phyloP scores from a whole-genome alignment of 129 eudicot genomes.

The Pittosporum tobira region DNA sequence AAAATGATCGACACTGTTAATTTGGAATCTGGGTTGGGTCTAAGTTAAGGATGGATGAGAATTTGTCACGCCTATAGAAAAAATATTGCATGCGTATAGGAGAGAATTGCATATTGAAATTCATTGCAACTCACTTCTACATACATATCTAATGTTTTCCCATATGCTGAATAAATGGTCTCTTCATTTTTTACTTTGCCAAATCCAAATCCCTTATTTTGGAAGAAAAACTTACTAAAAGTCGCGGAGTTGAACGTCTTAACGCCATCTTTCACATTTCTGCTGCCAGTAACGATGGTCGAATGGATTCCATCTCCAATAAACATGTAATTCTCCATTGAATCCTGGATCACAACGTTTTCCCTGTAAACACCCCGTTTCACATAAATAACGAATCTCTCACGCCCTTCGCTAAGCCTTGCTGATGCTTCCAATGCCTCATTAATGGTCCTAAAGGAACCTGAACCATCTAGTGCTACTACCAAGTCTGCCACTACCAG shows the following conservation, averaged over 20 bases:
- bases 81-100: too few species aligned
- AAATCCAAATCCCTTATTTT: too few species aligned
- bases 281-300: constrained; percentile 43
- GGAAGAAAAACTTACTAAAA: constrained; percentile 29
- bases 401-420: constrained; percentile 12
- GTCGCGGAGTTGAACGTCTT: constrained; percentile 49
- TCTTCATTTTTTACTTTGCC: too few species aligned
- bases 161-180: too few species aligned
- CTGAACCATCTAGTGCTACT: constrained; percentile 74
- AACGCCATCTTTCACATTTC: constrained; percentile 27
- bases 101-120: too few species aligned
- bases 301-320: constrained; percentile 59
- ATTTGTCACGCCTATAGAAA: too few species aligned
- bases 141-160: too few species aligned
- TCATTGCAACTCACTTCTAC: too few species aligned
- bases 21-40: too few species aligned
- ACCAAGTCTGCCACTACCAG: too few species aligned
- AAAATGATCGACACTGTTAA: too few species aligned
- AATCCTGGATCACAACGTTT: constrained; percentile 24
- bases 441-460: constrained; percentile 32
- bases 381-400: constrained; percentile 40
- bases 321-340: constrained; percentile 38
- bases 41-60: too few species aligned
- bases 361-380: constrained; percentile 57
- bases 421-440: constrained; percentile 39